A percentile compares a stretch with the other conserved stretches of the same genome.
Conservation (phyloP, 768 basidiomycete species). For the Podaxis sp. region DNA sequence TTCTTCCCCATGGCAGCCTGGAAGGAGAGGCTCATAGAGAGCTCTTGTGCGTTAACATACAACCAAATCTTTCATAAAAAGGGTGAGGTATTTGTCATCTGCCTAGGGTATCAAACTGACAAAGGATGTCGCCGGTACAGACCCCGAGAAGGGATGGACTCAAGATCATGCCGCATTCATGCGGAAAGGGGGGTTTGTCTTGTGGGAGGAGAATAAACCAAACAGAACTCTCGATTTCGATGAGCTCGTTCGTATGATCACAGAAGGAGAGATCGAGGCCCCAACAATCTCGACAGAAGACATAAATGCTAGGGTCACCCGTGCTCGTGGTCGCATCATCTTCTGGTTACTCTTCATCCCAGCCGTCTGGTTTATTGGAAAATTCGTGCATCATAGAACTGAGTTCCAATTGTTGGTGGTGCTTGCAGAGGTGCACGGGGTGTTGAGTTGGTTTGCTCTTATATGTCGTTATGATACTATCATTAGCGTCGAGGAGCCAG, state of each 20-base stretch:
- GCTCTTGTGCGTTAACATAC: background rate
- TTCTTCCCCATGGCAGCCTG: background rate
- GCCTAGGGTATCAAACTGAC: background rate
- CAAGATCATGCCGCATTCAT: background rate
- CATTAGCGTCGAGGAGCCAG: background rate
- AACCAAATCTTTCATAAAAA: background rate
- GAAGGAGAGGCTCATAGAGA: background rate
- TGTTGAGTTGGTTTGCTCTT: background rate
- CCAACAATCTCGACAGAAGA: background rate
- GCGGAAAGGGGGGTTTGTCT: background rate
- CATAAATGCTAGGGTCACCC: background rate
- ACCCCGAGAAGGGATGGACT: background rate
- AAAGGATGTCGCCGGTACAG: background rate
- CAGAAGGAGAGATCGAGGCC: background rate
- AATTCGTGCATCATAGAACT: background rate
- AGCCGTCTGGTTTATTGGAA: background rate
- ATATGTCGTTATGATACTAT: background rate
- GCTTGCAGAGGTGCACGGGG: background rate
- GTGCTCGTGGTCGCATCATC: background rate
- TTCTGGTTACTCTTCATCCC: background rate
- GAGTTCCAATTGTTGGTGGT: background rate
- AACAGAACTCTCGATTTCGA: background rate
- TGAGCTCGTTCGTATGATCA: background rate
- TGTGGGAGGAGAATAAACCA: background rate
- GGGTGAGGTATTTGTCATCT: background rate